These are phyloP conservation scores for Sphagnum contortum DNA, from an alignment of 225 moss, liverwort and hornwort species.

Conservation along the genomic window DNA sequence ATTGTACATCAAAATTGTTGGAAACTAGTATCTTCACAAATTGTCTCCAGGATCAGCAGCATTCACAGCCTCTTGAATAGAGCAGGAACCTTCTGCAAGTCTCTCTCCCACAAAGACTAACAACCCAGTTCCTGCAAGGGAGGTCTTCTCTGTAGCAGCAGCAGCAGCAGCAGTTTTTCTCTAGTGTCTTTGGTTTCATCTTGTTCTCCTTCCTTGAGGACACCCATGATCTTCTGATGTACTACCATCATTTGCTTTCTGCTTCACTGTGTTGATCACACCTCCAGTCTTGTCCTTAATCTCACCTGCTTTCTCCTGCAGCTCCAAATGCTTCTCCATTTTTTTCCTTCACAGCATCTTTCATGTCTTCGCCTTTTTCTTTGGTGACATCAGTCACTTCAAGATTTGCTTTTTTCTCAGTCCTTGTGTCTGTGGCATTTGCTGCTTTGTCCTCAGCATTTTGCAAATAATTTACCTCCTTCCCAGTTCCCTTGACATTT, in stretches of 20 bases:
- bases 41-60: conserved; percentile 23
- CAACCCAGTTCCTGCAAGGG: conserved; percentile 14
- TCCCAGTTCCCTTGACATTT: background rate
- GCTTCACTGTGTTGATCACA: conserved; percentile 20
- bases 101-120: conserved; percentile 15
- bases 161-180: background rate
- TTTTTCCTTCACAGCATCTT: conserved; percentile 23
- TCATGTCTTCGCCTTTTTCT: conserved; percentile 20
- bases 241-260: conserved; percentile 33
- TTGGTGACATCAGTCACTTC: conserved; percentile 16
- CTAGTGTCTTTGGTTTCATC: conserved; percentile 5
- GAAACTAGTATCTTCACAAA: no score
- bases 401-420: conserved; percentile 10
- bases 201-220: background rate
- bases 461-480: background rate
- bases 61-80: conserved; percentile 48
- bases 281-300: conserved; percentile 20
- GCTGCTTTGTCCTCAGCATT: conserved; percentile 4
- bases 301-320: conserved; percentile 30
- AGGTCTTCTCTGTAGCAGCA: conserved; percentile 10
- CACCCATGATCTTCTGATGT: conserved; percentile 18
- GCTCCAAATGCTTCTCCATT: conserved; percentile 20
- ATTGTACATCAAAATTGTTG: no score
- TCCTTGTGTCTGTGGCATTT: background rate
- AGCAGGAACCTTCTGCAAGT: conserved; percentile 27